Evolutionary conservation across 73 alveolate species (phyloP), one percentile per base, ranked within the genome.

Genomic region (Paramecium octaurelia): DNA sequence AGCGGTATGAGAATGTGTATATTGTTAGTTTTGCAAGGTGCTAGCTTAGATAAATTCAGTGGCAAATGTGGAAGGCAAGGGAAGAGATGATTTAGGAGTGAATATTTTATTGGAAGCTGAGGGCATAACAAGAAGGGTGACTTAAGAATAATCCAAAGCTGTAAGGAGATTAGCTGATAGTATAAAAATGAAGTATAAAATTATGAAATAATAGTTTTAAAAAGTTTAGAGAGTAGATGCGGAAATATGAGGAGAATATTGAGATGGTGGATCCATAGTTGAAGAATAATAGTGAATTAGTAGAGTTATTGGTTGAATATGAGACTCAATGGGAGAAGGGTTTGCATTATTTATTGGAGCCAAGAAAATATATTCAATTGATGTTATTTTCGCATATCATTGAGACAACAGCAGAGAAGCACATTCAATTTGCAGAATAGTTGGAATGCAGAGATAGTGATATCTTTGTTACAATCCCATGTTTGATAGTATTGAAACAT

Each of bases 11-110:
- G 86, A 92, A 97, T 91, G 92, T 86, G 59, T 12, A 24, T 14
- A 31, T 68, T 68, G 8, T 20, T 96, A 96, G 95, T 95, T 98
- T 36, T 95, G 97, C 24, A 89, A 93, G 18, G 94, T 93, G 50
- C 88, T 98, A 46, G 97, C 98, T 31, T 77, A 97, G 88, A 96
- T 98, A 71, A 98, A 98, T 92, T 76, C 98, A 69, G 99, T 97
- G 9, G 99, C 99, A 24, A 98, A 98, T 92, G 93, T 95, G 23
- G 97, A 98, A 40, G 99, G 99, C 8, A 98, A 96, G 91, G 99
- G 99, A 20, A 93, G 99, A 85, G 97, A 95, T 92, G 99, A 98
- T 92, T 87, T 98, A 18, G 96, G 95, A 3, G 93, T 94, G 69
- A 98, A 97, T 48, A 97, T 98, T 93, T 4, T 98, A 87, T 86